Conservation (phyloP, 1,284 basidiomycete species). For the Golubevia pallescens region DNA sequence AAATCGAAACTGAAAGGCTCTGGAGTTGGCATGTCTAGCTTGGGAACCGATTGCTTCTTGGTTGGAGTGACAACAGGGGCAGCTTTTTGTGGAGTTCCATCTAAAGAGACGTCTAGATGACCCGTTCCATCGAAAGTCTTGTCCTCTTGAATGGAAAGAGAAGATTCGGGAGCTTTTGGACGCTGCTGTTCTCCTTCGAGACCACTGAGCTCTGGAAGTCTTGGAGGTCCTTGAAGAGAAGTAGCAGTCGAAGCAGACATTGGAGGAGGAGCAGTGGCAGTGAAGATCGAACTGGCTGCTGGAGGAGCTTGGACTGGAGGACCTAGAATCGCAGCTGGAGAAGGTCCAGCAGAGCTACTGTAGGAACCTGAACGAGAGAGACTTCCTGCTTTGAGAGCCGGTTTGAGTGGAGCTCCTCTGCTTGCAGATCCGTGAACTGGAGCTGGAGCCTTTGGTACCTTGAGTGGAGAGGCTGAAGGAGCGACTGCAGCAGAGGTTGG, state of each 20-base stretch:
- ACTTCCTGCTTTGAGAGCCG: slow-evolving; percentile 38
- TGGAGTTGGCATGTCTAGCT: slow-evolving; percentile 48
- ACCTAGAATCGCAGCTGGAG: slow-evolving; percentile 5
- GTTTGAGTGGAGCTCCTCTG: slow-evolving; percentile 44
- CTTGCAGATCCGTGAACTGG: slow-evolving; percentile 8
- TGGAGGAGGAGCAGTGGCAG: slow-evolving; percentile 19
- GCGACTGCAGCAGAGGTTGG: neutral
- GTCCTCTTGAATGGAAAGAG: slow-evolving; percentile 19
- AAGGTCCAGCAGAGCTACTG: slow-evolving; percentile 15
- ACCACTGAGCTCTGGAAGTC: too few relatives aligned
- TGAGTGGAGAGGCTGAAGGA: slow-evolving; percentile 14
- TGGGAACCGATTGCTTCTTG: slow-evolving; percentile 16
- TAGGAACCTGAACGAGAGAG: slow-evolving; percentile 26
- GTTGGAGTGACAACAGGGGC: neutral
- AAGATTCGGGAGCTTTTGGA: too few relatives aligned
- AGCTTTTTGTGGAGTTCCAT: slow-evolving; percentile 2
- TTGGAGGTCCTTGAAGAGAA: too few relatives aligned
- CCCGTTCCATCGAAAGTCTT: slow-evolving; percentile 53
- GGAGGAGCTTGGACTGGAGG: slow-evolving; percentile 31
- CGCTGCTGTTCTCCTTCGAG: too few relatives aligned
- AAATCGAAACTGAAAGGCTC: slow-evolving; percentile 47
- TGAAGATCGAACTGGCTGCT: slow-evolving; percentile 29
- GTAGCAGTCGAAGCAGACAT: too few relatives aligned
- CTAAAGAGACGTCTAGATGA: slow-evolving; percentile 29
- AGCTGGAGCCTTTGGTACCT: neutral